Evolutionary conservation across 2,329 filamentous ascomycete genomes (phyloP), one percentile per base, ranked within the genome.

Genomic region (Fusarium euwallaceae): DNA sequence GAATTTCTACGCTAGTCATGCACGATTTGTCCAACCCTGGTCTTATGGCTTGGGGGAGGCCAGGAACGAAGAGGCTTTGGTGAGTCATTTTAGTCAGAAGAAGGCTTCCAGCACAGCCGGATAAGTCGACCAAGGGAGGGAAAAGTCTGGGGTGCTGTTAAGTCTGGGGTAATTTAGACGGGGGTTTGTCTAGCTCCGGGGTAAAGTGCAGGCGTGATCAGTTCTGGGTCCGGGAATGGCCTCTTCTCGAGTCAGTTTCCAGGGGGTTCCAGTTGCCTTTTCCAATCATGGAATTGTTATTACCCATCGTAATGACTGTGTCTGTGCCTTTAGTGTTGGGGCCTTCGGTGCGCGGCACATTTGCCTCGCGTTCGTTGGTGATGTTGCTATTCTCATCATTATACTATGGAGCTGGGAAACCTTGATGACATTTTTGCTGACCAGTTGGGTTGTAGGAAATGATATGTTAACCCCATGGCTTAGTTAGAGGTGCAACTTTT

Each of bases 21-120:
- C 72, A 73, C 69, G 58, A 64, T 58, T 71, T 75, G 72, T 75
- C 48, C 61, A 56, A 73, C 70, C 72, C 72, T 75, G 72, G 62
- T 61, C 66, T 39, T 20, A 14, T 36, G 61, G 72, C 27, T n/a
- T 43, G 64, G 59, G 22, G 34, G 34, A 14, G 32, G 7, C 41
- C 61, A 56, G 48, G 61, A 64, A 64, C 48, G 48, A 36, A 36
- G 29, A 10, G 34, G 24, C 56, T 29, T 61, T 61, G 16, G 16
- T 61, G 58, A 61, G 36, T 43, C 58, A 61, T 61, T 43, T 61
- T 61, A 61, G 58, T 61, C 37, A 61, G n/a, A 48, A 24, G 43
- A 48, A 53, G 48, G 27, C 27, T 53, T 53, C 48, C 32, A 32
- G 48, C 17, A 32, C 6, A 17, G 3, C 45, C 9, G 45, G 45